These are phyloP conservation scores for Fraxinus baroniana DNA, from an alignment of 305 asterid genomes.

Conservation along the genomic window DNA sequence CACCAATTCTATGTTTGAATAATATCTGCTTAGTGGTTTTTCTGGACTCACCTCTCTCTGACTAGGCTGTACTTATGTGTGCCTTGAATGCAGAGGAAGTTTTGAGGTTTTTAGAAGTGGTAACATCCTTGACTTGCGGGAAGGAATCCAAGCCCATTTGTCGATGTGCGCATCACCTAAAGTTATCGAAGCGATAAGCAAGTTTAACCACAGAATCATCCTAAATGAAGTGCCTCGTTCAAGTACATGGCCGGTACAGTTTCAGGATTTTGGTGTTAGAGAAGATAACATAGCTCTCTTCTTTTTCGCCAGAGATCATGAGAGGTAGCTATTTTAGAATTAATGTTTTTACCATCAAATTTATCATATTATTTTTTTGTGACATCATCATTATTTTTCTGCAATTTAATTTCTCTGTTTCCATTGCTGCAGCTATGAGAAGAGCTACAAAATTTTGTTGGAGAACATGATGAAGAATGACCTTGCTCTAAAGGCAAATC, in stretches of 20 bases:
- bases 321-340: conserved; percentile 45
- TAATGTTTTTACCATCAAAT: conserved; percentile 12
- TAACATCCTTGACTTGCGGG: conserved; percentile 45
- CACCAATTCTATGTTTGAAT: conserved; percentile 14
- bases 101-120: conserved; percentile 66
- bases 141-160: conserved; percentile 89
- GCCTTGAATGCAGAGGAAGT: conserved; percentile 64
- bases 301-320: conserved; percentile 83
- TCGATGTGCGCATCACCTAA: conserved; percentile 75
- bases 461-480: conserved; percentile 83
- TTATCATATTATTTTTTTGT: conserved; percentile 8
- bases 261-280: conserved; percentile 75
- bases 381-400: conserved; percentile 15
- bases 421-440: conserved; percentile 62
- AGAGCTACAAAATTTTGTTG: conserved; percentile 65
- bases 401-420: conserved; percentile 27
- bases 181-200: conserved; percentile 60
- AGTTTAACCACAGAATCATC: conserved; percentile 53
- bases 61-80: conserved; percentile 18
- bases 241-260: conserved; percentile 85
- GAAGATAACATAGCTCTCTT: conserved; percentile 81
- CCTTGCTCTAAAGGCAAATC: conserved; percentile 71
- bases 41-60: conserved; percentile 9
- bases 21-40: conserved; percentile 11
- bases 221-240: conserved; percentile 75